Base-by-base conservation (phyloP, 2,329 filamentous ascomycete genomes). In the Colletotrichum limetticola region DNA sequence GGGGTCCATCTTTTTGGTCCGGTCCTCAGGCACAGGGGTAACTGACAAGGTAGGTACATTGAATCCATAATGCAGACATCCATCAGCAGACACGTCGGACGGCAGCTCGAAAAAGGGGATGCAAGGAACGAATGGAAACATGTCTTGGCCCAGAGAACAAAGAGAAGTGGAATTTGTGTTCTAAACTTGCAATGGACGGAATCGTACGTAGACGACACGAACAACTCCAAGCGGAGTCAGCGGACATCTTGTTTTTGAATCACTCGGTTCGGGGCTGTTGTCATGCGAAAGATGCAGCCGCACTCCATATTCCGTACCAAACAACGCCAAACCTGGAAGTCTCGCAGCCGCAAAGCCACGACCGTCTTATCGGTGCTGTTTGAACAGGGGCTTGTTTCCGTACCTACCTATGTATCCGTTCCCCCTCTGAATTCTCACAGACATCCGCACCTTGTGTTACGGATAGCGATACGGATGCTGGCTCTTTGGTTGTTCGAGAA, bases 381-480 rank as follows among this genome's bases (percentile, higher is more conserved):
- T 65, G 60, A 30, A n/a, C 71, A 73, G 61, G 67, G 71, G 67
- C 55, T 56, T 58, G 71, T 71, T 66, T 61, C 71, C 65, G 35
- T 55, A 56, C 19, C 60, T 70, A 66, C 62, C 62, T 42, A 7
- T 19, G 42, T 19, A 28, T 42, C 37, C 37, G 53, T 56, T 32
- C 57, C 28, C 30, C 32, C 11, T 35, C 32, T 35, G 32, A 12
- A 8, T 32, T 19, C 42, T 24, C 32, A 35, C 56, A 26, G 52
- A 24, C 26, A 53, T 52, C 30, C n/a, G 46, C 22, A 37, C 19
- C 8, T 35, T 24, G 19, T 19, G 8, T 22, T n/a, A 49, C 42
- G 19, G 42, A n/a, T n/a, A 49, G 8, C 42, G 42, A 49, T 22
- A 22, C 16, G 42, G 42, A 49, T 49, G 16, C 37, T 49, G n/a